Evolutionary conservation across 257 asterid genomes (phyloP).

Genomic region (Solanum chilense): DNA sequence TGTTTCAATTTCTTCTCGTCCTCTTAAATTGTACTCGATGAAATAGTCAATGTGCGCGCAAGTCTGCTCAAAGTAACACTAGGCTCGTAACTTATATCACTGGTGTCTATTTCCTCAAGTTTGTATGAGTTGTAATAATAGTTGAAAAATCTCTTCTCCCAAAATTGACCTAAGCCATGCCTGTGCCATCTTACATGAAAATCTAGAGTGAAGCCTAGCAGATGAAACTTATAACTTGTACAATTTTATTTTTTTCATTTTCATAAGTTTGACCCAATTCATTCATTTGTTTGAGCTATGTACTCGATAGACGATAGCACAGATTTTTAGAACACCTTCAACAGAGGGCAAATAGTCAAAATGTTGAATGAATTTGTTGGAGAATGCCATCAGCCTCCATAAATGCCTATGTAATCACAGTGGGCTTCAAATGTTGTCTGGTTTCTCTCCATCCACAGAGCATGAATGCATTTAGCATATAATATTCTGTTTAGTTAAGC

Average conservation of each 20-base stretch:
- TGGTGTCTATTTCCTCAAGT: background rate
- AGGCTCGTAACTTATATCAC: background rate
- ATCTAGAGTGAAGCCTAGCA: background rate
- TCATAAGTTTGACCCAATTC: too few relatives aligned
- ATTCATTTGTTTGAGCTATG: background rate
- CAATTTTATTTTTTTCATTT: background rate
- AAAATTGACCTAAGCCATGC: background rate
- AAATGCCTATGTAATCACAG: background rate
- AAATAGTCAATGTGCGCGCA: background rate
- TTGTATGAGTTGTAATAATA: background rate
- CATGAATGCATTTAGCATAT: background rate
- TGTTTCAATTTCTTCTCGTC: background rate
- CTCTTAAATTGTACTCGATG: background rate
- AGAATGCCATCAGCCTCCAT: background rate
- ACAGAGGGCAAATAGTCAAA: background rate
- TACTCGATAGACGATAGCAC: background rate
- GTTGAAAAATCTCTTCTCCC: background rate
- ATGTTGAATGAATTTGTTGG: background rate
- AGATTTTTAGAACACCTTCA: background rate
- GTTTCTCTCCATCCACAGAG: background rate
- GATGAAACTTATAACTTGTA: background rate
- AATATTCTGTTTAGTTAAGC: background rate
- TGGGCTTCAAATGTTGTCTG: background rate
- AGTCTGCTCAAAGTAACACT: background rate
- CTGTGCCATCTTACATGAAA: background rate